Base-by-base conservation (phyloP, 2,329 filamentous ascomycete species). In the Colletotrichum euphorbiae region DNA sequence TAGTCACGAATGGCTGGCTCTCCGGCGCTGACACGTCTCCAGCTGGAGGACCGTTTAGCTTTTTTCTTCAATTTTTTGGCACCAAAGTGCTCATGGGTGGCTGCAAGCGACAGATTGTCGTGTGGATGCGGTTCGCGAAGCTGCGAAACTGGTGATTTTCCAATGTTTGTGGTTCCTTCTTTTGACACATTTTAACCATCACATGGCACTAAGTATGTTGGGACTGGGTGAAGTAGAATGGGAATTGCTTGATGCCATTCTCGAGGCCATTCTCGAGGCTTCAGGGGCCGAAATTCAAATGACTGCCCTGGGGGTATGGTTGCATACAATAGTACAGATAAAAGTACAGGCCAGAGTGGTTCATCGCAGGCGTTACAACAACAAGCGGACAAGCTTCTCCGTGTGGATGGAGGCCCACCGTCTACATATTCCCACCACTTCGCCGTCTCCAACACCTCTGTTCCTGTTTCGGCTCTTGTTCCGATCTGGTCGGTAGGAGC, bases 401-500 rank as follows among this genome's bases (percentile, higher is more conserved):
- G 28, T 19, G 40, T 24, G 15, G 43, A 38, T 17, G 8, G 17
- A 33, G 15, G 12, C 40, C 50, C 58, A 21, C 33, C 31, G 15
- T 19, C 33, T 24, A 33, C 48, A 38, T 12, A 38, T 31, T 45
- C 31, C 48, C 48, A 28, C 48, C 17, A 52, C 48, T 5, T 33
- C 4, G 11, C 19, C 51, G 17, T 17, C 58, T 9, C 45, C 24
- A 51, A 51, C 9, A 21, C 21, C 61, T 38, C 52, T 21, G 21
- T 43, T 55, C 61, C 46, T 59, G 66, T 69, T 65, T 66, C 66
- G 54, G 66, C 36, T 33, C 28, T 24, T 17, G 8, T 62, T 54
- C 40, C 55, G 55, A 65, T 66, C 66, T 54, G 42, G 55, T 68
- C 65, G 61, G 65, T 42, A 19, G 48, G 33, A 68, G 61, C 65